Evolutionary conservation across 768 basidiomycete species (phyloP).

Genomic region (Ramaria rubella): DNA sequence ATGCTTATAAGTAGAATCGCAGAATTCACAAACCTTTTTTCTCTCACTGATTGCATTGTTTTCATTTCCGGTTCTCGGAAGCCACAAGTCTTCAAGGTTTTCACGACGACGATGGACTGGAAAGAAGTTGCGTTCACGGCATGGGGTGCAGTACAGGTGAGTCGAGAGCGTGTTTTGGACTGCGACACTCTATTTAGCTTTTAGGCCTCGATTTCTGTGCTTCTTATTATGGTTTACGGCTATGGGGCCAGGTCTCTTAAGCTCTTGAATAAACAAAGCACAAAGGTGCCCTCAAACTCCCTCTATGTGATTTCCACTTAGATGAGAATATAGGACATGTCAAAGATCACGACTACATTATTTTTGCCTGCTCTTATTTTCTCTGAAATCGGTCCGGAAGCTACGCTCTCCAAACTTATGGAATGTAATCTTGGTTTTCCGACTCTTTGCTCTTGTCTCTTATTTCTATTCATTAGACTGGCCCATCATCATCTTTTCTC

Average conservation of each 20-base stretch:
- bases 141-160: conserved; percentile 3
- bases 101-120: not conserved
- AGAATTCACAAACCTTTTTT: too few relatives aligned
- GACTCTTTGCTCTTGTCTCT: too few relatives aligned
- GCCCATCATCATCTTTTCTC: not conserved
- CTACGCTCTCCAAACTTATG: not conserved
- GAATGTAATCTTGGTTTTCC: conserved; percentile 1
- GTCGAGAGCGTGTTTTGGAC: not conserved
- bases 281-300: not conserved
- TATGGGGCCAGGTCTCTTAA: not conserved
- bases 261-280: not conserved
- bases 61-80: too few relatives aligned
- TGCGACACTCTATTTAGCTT: not conserved
- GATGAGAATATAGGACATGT: not conserved
- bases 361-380: conserved; percentile 3
- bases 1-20: too few relatives aligned
- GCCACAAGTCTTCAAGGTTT: not conserved
- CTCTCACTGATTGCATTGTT: too few relatives aligned
- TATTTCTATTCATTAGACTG: not conserved
- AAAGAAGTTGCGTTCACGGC: not conserved
- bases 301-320: not conserved
- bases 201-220: conserved; percentile 3
- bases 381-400: not conserved
- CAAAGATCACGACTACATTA: not conserved
- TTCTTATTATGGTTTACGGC: conserved; percentile 2